Evolutionary conservation across 805 yeast species (phyloP), one percentile per base, ranked within the genome.

Genomic region (Yarrowia sp.): DNA sequence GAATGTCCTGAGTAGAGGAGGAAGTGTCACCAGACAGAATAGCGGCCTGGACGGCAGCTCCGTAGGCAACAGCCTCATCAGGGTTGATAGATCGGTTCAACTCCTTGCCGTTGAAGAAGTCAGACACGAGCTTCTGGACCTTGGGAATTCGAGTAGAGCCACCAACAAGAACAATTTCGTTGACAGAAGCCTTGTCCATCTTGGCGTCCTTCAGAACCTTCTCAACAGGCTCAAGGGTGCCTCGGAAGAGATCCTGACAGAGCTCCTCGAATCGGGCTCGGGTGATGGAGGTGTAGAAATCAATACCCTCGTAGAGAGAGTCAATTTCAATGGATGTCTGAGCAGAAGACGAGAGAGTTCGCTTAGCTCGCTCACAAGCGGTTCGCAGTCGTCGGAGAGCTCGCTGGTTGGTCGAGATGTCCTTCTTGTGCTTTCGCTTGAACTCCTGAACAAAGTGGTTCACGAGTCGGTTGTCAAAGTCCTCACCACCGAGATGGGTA

Each of bases 221-320:
- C 52, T 47, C 52, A 10, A 47, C 52, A 5, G 52, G 52, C 5
- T 47, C 52, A n/a, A 47, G 7, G 9, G 52, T 47, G 17, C 52
- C 52, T 30, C 52, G 52, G 52, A 47, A 47, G 52, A 47, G 52
- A 30, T 47, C 52, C 52, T 47, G 52, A 15, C 52, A 47, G 36
- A 47, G 52, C 36, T 47, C 52, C 52, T 47, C 52, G 52, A 47
- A 47, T 47, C 52, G 52, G 36, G 52, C 52, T 47, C 52, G 52
- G 13, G 52, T 47, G 36, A 47, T 47, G 36, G 52, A 47, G 17
- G 52, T 47, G 52, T 47, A 47, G 36, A 47, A 47, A 30, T 47
- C 52, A 30, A 47, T 47, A 9, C 52, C 52, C 52, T 47, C 52
- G 19, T 47, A 47, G 33, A 47, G 52, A 47, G 52, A 47, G 36